Evolutionary conservation across 2,329 filamentous ascomycete species (phyloP).

Genomic region (Raffaelea arxii): DNA sequence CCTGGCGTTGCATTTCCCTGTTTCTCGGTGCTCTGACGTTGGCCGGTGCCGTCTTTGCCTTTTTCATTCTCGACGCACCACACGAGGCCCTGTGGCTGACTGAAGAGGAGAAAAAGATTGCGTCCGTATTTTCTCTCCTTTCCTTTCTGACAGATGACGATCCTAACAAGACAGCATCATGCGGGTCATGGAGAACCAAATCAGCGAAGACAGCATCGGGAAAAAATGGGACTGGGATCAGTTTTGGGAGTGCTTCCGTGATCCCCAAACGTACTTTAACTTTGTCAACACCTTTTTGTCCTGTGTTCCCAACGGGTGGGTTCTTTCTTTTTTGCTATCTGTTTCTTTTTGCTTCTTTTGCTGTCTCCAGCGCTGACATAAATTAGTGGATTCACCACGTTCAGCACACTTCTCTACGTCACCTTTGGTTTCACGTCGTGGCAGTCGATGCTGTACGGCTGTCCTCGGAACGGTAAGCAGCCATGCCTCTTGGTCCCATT

Average conservation of each 20-base stretch:
- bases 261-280: constrained; percentile 1
- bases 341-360: constrained; percentile 7
- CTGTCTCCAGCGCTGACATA: constrained; percentile 5
- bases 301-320: constrained; percentile 2
- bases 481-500: no score
- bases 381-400: constrained; percentile 12
- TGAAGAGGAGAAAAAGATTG: constrained; percentile 24
- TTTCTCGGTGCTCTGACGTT: constrained; percentile 23
- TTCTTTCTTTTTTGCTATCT: not conserved
- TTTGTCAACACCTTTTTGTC: constrained; percentile 1
- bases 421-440: constrained; percentile 9
- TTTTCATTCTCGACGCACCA: constrained; percentile 25
- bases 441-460: constrained; percentile 7
- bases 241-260: not conserved
- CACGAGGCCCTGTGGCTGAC: constrained; percentile 26
- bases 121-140: constrained; percentile 4
- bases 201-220: not conserved
- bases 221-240: not conserved
- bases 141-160: not conserved
- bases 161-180: not conserved
- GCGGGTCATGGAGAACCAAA: constrained; percentile 1
- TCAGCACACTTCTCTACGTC: constrained; percentile 8
- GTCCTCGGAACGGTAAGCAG: constrained; percentile 3
- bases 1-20: constrained; percentile 20
- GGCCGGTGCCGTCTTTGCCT: constrained; percentile 19